Evolutionary conservation across 495 filamentous ascomycete genomes (phyloP).

Genomic region (Friedmanniomyces simplex): DNA sequence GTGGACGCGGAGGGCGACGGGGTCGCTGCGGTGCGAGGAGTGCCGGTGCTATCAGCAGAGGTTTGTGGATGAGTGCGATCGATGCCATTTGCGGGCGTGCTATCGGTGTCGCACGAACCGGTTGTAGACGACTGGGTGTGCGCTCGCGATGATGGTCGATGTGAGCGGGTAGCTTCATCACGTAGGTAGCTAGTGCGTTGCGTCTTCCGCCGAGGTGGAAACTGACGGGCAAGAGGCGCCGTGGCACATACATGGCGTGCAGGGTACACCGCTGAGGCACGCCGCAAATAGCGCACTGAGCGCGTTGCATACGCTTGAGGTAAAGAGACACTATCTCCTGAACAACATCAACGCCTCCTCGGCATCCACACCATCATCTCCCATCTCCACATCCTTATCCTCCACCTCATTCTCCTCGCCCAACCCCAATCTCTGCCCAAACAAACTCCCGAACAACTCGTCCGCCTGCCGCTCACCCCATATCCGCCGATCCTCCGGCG

Average conservation of each 20-base stretch:
- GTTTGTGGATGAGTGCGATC: not conserved
- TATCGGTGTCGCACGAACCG: not conserved
- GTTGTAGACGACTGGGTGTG: not conserved
- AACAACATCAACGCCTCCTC: constrained; percentile 66
- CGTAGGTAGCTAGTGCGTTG: not conserved
- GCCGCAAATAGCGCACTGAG: too few species aligned
- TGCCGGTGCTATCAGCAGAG: not conserved
- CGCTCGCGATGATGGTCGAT: not conserved
- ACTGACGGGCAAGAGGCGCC: too few species aligned
- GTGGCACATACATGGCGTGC: too few species aligned
- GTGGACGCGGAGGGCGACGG: not conserved
- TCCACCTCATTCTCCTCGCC: constrained; percentile 55
- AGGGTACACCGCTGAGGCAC: too few species aligned
- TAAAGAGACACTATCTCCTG: constrained; percentile 31
- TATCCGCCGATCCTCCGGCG: constrained; percentile 63
- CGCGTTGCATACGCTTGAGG: too few species aligned
- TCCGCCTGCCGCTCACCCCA: constrained; percentile 74
- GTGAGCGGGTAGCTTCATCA: not conserved
- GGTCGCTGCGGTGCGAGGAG: not conserved
- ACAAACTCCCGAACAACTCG: constrained; percentile 78
- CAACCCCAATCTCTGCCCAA: constrained; percentile 67
- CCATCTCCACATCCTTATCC: constrained; percentile 37
- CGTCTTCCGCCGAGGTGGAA: too few species aligned
- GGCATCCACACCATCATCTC: constrained; percentile 42
- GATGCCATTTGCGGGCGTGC: not conserved